Evolutionary conservation across 1,284 basidiomycete species (phyloP), one percentile per base, ranked within the genome.

Genomic region (Sphaerobolus stellatus): DNA sequence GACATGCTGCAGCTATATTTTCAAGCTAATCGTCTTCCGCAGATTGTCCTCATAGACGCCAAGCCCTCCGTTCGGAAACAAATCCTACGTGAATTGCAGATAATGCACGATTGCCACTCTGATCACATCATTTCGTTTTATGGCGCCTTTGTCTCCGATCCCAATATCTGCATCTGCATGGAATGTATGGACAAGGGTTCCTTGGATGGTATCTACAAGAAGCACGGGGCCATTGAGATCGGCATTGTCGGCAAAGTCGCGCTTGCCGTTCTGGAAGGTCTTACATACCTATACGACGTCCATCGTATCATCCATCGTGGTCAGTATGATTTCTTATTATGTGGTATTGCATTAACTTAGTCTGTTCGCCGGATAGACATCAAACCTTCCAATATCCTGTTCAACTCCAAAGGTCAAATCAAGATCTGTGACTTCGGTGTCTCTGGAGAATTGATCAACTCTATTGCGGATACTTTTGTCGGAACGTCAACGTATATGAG

Each of bases 371-470:
- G 25, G 2, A 5, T 58, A 97, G 96, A 99, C 67, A 98, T 99
- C 77, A 99, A 99, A 72, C 96, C 96, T 2, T 97, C 94, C 43
- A 99, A 99, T 68, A 97, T 99, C 56, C 81, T 99, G 16, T 92
- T 85, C 74, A 98, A 98, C 68, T 92, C 93, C 11, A 77, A 83
- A 41, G 97, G 96, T 2, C 85, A 96, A 65, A 95, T 99, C 79
- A 99, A 99, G 73, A 90, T 99, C 46, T 98, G 95, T 66, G 97
- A 99, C 72, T 99, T 99, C 71, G 96, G 96, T 45, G 97, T 99
- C 7, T 97, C 94, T 0, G 97, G 97, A 18, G 96, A 99, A 71
- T 82, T 99, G 59, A 96, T 98, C 76, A 98, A 99, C 74, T 95
- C 92, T 2, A 96, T 99, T 59, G 97, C 97, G 14, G 93, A 98